phyloP scores from a whole-genome alignment of 225 moss, liverwort and hornwort genomes.

The Bryoerythrophyllum caledonicum region DNA sequence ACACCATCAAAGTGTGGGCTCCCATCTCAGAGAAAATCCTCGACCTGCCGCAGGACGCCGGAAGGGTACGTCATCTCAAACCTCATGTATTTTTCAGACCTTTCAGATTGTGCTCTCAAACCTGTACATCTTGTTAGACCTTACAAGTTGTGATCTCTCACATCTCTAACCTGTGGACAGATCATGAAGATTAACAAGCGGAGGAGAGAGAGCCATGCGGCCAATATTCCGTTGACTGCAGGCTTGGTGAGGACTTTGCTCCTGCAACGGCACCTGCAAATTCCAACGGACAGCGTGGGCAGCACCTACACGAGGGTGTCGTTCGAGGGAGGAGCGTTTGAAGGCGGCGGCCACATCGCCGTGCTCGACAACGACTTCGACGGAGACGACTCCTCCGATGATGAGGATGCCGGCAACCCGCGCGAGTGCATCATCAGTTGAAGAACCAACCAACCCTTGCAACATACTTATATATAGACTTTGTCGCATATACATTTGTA shows the following conservation, averaged over 20 bases:
- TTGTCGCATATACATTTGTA: slow-evolving; percentile 9
- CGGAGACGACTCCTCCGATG: slow-evolving; percentile 70
- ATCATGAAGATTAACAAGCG: slow-evolving; percentile 71
- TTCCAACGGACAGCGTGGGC: slow-evolving; percentile 48
- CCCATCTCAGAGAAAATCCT: slow-evolving; percentile 60
- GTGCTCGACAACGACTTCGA: slow-evolving; percentile 65
- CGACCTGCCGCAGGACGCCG: slow-evolving; percentile 69
- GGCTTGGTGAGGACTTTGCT: slow-evolving; percentile 72
- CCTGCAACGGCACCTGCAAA: slow-evolving; percentile 62
- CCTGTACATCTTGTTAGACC: too few species aligned
- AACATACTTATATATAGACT: background rate
- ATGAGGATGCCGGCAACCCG: slow-evolving; percentile 56
- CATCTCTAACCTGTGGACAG: slow-evolving; percentile 22
- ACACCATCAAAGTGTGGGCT: slow-evolving; percentile 83
- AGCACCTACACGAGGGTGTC: slow-evolving; percentile 50
- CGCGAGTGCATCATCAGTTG: slow-evolving; percentile 93
- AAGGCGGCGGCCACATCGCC: slow-evolving; percentile 63
- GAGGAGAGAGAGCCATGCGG: slow-evolving; percentile 58
- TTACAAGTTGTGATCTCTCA: background rate
- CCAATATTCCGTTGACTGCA: slow-evolving; percentile 44
- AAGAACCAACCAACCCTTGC: background rate
- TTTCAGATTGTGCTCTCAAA: too few species aligned
- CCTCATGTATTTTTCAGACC: background rate
- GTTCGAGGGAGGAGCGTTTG: slow-evolving; percentile 54
- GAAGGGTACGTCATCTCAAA: slow-evolving; percentile 51